A percentile compares a stretch with the other conserved stretches of the same genome.
These are phyloP conservation scores for Trichoderma sp. DNA, from an alignment of 2,329 filamentous ascomycete genomes.

Conservation along the genomic window DNA sequence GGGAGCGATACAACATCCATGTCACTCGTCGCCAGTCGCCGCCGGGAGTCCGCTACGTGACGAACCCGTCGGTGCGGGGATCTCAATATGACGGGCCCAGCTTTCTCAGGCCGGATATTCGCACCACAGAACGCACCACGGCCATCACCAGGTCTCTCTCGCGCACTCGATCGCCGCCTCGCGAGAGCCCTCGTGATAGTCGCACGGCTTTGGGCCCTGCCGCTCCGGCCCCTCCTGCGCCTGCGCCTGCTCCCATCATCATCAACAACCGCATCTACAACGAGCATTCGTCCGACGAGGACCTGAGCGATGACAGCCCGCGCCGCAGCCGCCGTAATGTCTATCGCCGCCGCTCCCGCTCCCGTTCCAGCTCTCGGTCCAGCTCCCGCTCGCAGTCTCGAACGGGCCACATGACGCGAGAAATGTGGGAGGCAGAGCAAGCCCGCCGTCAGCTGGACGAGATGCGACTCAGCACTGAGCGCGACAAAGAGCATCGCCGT, in stretches of 20 bases:
- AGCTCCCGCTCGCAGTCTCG: conserved; percentile 36
- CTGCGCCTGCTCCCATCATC: conserved; percentile 43
- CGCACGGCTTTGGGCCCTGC: conserved; percentile 2
- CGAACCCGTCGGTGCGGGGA: conserved; percentile 41
- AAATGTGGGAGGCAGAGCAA: conserved; percentile 45
- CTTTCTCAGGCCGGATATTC: conserved; percentile 48
- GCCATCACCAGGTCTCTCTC: conserved; percentile 45
- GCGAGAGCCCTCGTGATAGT: conserved; percentile 47
- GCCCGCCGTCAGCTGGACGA: conserved; percentile 48
- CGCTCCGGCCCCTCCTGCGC: conserved; percentile 27
- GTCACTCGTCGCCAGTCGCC: conserved; percentile 46
- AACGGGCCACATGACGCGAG: conserved; percentile 44
- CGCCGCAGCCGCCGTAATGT: conserved; percentile 30
- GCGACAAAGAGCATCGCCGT: conserved; percentile 39
- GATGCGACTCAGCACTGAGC: conserved; percentile 45
- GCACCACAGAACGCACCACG: conserved; percentile 47
- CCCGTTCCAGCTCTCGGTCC: conserved; percentile 28
- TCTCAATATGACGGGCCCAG: conserved; percentile 46
- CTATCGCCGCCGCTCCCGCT: conserved; percentile 31
- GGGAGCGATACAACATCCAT: conserved; percentile 47
- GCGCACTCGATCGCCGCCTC: conserved; percentile 41
- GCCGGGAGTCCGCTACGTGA: conserved; percentile 49
- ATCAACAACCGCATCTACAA: conserved; percentile 61
- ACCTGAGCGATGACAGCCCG: conserved; percentile 35
- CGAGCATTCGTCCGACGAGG: conserved; percentile 49